Percentiles rank a stretch among this genome's conserved stretches.
Conservation (phyloP, 352 stramenopile species). For the Vaucheria bursata region DNA sequence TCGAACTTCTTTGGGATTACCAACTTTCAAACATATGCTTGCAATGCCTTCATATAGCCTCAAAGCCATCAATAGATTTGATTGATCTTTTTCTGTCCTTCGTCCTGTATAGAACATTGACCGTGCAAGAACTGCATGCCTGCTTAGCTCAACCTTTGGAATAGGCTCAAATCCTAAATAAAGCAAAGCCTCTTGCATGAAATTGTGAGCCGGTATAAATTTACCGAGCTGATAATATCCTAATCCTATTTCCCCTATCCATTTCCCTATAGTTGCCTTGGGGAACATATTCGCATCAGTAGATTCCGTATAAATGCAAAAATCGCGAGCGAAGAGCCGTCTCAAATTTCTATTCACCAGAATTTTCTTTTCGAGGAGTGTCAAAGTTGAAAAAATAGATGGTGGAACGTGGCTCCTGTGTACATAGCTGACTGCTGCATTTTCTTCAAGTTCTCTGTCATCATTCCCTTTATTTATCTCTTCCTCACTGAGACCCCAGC, state of each 20-base stretch:
- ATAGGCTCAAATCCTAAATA: conserved; percentile 35
- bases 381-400: too few species aligned
- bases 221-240: conserved; percentile 20
- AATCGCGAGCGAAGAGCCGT: conserved; percentile 43
- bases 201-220: conserved; percentile 31
- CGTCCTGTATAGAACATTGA: neutral
- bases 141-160: conserved; percentile 33
- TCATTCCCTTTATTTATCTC: too few species aligned
- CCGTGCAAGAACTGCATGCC: neutral
- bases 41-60: conserved; percentile 30
- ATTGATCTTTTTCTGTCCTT: conserved; percentile 1
- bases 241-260: conserved; percentile 38
- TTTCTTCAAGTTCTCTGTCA: neutral
- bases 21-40: conserved; percentile 35
- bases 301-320: conserved; percentile 34
- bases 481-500: too few species aligned
- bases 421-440: neutral
- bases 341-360: too few species aligned
- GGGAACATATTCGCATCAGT: conserved; percentile 25
- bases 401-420: too few species aligned
- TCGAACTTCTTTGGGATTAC: neutral
- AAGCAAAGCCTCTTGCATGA: conserved; percentile 41
- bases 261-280: conserved; percentile 14
- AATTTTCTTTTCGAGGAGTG: too few species aligned
- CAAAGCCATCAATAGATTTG: conserved; percentile 16